A percentile compares a stretch with the other conserved stretches of the same genome.
Conservation (phyloP, 371 early-diverging fungal genomes). For the Saksenaea oblongispora region DNA sequence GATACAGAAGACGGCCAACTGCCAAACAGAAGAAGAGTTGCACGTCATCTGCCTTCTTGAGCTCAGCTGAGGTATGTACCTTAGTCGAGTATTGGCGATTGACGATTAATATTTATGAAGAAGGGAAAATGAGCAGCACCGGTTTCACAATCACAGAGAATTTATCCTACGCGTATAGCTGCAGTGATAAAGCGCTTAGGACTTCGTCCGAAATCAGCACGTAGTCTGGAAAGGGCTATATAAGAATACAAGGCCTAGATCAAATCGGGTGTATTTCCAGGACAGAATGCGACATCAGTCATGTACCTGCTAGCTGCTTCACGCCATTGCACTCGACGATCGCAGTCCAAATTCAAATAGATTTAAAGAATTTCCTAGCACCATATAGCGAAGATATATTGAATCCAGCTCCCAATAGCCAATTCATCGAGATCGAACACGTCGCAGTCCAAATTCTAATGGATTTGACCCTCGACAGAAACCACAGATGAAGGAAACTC, state of each 20-base stretch:
- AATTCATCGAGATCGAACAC: too few species aligned
- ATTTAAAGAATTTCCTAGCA: neutral
- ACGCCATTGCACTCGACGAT: neutral
- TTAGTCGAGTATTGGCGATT: too few species aligned
- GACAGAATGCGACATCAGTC: neutral
- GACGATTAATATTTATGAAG: too few species aligned
- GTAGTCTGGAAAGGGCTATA: neutral
- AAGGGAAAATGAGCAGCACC: neutral
- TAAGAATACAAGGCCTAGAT: neutral
- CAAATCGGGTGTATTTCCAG: neutral
- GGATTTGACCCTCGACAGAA: neutral
- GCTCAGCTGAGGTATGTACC: too few species aligned
- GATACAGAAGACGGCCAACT: too few species aligned
- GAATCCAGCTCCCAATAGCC: too few species aligned
- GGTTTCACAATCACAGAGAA: neutral
- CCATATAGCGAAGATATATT: neutral
- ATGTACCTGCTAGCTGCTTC: neutral
- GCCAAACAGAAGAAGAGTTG: too few species aligned
- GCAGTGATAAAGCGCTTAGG: neutral
- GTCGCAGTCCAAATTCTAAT: too few species aligned
- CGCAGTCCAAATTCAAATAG: too few species aligned
- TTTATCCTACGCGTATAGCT: neutral
- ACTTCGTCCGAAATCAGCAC: neutral
- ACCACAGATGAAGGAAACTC: neutral
- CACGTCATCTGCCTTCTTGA: too few species aligned